Evolutionary conservation across 352 stramenopile genomes (phyloP).

Genomic region (Phytophthora boehmeriae): DNA sequence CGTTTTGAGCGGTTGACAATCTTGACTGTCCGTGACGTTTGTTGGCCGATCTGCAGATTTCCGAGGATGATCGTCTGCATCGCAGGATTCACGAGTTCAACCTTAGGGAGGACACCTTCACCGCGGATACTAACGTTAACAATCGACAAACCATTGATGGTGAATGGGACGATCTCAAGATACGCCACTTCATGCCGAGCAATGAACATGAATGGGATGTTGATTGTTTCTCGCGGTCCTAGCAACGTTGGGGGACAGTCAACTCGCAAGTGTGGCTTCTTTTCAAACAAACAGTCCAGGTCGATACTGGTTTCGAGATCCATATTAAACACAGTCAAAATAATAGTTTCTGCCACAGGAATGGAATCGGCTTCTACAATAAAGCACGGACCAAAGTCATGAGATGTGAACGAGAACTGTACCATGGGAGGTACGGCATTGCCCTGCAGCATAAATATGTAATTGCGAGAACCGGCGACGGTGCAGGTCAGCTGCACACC

Average conservation of each 20-base stretch:
- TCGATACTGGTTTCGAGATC: conserved; percentile 80
- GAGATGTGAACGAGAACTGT: conserved; percentile 88
- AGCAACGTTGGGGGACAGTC: conserved; percentile 85
- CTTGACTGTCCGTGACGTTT: conserved; percentile 68
- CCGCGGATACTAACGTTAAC: conserved; percentile 76
- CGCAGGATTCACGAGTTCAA: conserved; percentile 90
- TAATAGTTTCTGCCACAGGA: conserved; percentile 56
- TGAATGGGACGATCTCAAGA: conserved; percentile 88
- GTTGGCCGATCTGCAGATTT: conserved; percentile 82
- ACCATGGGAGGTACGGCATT: conserved; percentile 83
- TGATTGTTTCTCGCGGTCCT: conserved; percentile 73
- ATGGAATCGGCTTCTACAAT: conserved; percentile 78
- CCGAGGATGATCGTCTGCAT: conserved; percentile 88
- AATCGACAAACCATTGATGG: conserved; percentile 89
- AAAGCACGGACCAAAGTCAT: conserved; percentile 94
- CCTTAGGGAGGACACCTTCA: conserved; percentile 74
- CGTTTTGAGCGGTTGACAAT: conserved; percentile 89
- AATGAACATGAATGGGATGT: conserved; percentile 88
- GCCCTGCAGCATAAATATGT: conserved; percentile 78
- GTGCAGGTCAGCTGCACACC: conserved; percentile 75
- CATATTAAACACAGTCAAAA: conserved; percentile 88
- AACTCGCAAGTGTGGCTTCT: conserved; percentile 86
- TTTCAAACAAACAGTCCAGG: conserved; percentile 91
- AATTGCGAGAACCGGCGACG: conserved; percentile 86
- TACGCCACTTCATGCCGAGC: conserved; percentile 86